Conservation (phyloP, 202 grass and related monocot genomes). For the Alloteropsis angusta region DNA sequence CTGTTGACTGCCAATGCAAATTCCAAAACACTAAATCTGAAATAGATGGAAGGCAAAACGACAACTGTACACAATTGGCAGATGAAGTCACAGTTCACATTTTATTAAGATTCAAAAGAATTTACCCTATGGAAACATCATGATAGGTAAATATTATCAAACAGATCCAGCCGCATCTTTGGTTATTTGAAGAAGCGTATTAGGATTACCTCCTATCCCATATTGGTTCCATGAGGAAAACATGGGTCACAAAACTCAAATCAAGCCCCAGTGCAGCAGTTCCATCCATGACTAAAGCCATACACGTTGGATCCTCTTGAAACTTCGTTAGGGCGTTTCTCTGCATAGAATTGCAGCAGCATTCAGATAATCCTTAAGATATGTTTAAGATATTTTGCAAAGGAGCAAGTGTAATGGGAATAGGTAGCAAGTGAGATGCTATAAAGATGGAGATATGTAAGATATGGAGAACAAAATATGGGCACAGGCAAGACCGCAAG, state of each 20-base stretch:
- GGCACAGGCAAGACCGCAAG: neutral
- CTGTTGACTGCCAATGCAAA: neutral
- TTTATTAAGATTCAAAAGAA: neutral
- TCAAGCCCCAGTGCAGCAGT: slow-evolving; percentile 91
- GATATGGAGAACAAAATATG: neutral
- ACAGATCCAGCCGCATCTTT: neutral
- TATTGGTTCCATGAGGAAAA: slow-evolving; percentile 99
- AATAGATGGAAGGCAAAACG: neutral
- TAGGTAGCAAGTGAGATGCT: neutral
- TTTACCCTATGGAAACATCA: neutral
- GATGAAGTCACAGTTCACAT: neutral
- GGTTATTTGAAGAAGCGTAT: neutral
- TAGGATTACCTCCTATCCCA: slow-evolving; percentile 83
- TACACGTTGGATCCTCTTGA: slow-evolving; percentile 74
- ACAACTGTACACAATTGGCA: neutral
- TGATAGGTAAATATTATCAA: neutral
- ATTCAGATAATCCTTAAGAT: neutral
- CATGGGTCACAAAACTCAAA: slow-evolving; percentile 85
- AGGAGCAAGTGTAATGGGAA: neutral
- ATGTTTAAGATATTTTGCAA: neutral
- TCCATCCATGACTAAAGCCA: slow-evolving; percentile 96
- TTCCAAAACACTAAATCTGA: neutral
- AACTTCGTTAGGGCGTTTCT: slow-evolving; percentile 67
- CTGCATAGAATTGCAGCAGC: slow-evolving; percentile 39
- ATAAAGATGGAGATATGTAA: neutral